phyloP scores from a whole-genome alignment of 306 rosid species.

The Lathyrus tuberosus region DNA sequence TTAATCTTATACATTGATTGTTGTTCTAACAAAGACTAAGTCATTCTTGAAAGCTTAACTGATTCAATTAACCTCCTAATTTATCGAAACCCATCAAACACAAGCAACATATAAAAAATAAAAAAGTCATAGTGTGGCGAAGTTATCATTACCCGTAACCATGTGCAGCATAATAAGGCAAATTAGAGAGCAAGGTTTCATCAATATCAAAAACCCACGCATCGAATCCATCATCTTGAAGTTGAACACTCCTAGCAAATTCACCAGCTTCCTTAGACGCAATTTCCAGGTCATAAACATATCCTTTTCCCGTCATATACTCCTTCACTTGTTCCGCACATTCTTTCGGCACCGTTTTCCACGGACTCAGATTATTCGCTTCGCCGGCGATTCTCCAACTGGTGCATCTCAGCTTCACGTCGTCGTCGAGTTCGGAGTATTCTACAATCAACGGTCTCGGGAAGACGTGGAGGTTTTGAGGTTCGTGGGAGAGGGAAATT shows the following conservation, averaged over 20 bases:
- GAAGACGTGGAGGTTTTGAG: constrained; percentile 35
- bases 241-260: constrained; percentile 57
- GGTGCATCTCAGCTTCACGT: constrained; percentile 47
- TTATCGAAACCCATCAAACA: background rate
- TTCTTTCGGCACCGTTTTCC: constrained; percentile 69
- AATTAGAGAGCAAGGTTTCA: constrained; percentile 84
- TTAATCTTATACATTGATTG: no score
- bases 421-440: constrained; percentile 50
- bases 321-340: constrained; percentile 68
- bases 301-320: constrained; percentile 62
- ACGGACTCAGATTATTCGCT: constrained; percentile 70
- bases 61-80: background rate
- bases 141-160: constrained; percentile 66
- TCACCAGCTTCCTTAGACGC: constrained; percentile 62
- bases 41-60: no score
- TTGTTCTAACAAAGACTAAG: no score
- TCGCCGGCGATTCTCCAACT: constrained; percentile 91
- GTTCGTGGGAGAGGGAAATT: constrained; percentile 44
- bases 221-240: constrained; percentile 68
- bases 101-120: background rate
- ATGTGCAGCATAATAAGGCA: constrained; percentile 78
- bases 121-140: background rate
- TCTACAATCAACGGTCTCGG: constrained; percentile 68
- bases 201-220: constrained; percentile 91
- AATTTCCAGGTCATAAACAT: constrained; percentile 56